Evolutionary conservation across 441 rosid genomes (phyloP).

Genomic region (Populus trichocarpa): DNA sequence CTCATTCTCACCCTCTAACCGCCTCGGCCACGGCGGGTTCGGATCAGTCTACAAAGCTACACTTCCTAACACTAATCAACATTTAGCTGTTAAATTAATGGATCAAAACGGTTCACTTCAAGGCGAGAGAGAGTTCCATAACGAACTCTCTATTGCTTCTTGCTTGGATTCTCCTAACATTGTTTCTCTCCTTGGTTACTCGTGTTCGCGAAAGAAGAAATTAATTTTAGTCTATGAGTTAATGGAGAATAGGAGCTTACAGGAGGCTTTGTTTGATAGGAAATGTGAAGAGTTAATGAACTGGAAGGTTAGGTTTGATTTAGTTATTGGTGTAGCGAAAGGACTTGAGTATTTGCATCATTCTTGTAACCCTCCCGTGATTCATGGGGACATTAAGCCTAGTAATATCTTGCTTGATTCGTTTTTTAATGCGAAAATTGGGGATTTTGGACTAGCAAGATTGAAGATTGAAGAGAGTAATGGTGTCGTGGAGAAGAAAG

Average conservation of each 20-base stretch:
- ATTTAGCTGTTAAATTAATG: slow-evolving; percentile 72
- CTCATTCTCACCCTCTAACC: slow-evolving; percentile 61
- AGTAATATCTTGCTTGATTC: slow-evolving; percentile 65
- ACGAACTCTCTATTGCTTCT: slow-evolving; percentile 67
- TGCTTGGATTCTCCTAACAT: slow-evolving; percentile 52
- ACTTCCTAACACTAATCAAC: slow-evolving; percentile 33
- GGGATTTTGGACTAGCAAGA: slow-evolving; percentile 81
- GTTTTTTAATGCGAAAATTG: slow-evolving; percentile 65
- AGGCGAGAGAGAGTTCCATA: slow-evolving; percentile 81
- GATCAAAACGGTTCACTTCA: slow-evolving; percentile 53
- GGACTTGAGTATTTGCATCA: slow-evolving; percentile 73
- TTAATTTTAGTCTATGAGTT: slow-evolving; percentile 70
- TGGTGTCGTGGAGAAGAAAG: slow-evolving; percentile 25
- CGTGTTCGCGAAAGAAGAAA: slow-evolving; percentile 41
- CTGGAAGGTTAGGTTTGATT: slow-evolving; percentile 52
- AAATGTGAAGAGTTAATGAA: slow-evolving; percentile 65
- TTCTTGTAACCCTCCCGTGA: slow-evolving; percentile 53
- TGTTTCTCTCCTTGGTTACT: slow-evolving; percentile 72
- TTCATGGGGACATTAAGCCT: slow-evolving; percentile 82
- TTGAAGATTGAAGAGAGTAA: slow-evolving; percentile 45
- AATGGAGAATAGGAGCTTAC: slow-evolving; percentile 79
- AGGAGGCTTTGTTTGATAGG: slow-evolving; percentile 66
- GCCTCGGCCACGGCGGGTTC: slow-evolving; percentile 82
- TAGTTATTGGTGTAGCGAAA: slow-evolving; percentile 55
- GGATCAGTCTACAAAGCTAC: slow-evolving; percentile 75